These are phyloP conservation scores for Penicillium sp. DNA, from an alignment of 2,329 filamentous ascomycete genomes.

Conservation along the genomic window DNA sequence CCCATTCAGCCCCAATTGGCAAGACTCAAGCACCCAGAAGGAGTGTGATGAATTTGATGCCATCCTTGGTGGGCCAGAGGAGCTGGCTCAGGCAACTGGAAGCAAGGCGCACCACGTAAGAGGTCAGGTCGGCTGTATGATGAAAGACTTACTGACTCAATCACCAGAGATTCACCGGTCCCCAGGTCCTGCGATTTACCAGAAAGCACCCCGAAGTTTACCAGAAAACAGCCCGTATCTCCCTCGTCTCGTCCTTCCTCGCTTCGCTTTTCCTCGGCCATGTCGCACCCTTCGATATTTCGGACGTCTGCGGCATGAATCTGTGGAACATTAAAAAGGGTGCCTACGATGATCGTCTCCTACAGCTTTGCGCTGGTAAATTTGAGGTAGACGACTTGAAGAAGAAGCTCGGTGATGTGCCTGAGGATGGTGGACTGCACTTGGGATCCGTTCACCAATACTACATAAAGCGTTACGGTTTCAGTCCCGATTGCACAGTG, in stretches of 20 bases:
- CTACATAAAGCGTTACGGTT: constrained; percentile 76
- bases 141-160: not conserved
- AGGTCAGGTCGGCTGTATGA: not conserved
- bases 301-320: constrained; percentile 95
- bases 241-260: constrained; percentile 91
- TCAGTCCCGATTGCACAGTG: constrained; percentile 71
- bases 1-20: constrained; percentile 92
- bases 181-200: constrained; percentile 88
- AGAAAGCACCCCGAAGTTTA: constrained; percentile 80
- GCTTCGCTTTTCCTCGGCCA: constrained; percentile 84
- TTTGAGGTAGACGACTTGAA: constrained; percentile 66
- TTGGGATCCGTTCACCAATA: constrained; percentile 76
- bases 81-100: constrained; percentile 77
- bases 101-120: constrained; percentile 92
- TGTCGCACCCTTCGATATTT: constrained; percentile 87
- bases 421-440: constrained; percentile 74
- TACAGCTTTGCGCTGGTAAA: constrained; percentile 71
- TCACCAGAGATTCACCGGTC: constrained; percentile 84
- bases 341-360: constrained; percentile 71
- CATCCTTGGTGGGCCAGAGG: constrained; percentile 63
- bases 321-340: constrained; percentile 83
- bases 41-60: constrained; percentile 89
- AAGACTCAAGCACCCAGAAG: constrained; percentile 89
- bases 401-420: constrained; percentile 76
- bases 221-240: constrained; percentile 76